Evolutionary conservation across 106 monocot genomes (phyloP), one percentile per base, ranked within the genome.

Genomic region (Agapanthus africanus): DNA sequence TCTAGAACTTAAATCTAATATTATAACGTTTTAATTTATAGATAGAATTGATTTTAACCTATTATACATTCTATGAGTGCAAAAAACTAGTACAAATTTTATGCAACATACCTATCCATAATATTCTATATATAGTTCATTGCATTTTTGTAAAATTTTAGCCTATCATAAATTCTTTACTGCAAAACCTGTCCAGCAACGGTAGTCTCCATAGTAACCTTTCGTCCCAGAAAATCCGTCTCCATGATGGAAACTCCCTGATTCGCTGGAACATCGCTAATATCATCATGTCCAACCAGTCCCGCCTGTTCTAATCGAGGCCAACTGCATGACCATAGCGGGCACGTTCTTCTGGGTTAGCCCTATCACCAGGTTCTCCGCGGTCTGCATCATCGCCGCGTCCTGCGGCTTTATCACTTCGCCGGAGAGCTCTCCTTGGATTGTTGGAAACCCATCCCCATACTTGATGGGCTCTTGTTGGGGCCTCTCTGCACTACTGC

Each of bases 371-470:
- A 64, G 15, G 57, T 47, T 78, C 80, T 90, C 86, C 0, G 83
- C 86, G 22, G 78, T 67, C 76, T 86, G 86, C 90, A 86, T 90
- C 78, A 86, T 71, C 33, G 86, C 66, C 7, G 90, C 86, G 63
- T 83, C 86, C 46, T 49, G 60, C 0, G 90, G 86, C 0, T 75
- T 72, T 31, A 90, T 70, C 33, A 80, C 44, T 54, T 90, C 68
- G 28, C 27, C n/a, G 13, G 86, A 80, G 8, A 90, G 80, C 39
- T 79, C 73, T 0, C 86, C 90, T 18, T n/a, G 31, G 41, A 90
- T 85, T 4, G 66, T 66, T 1, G 73, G 67, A 57, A 90, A 90
- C 2, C 86, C 81, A 72, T 90, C 86, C n/a, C 90, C 78, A 49
- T 86, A 90, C 22, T 78, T 75, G 59, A 90, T 64, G 62, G 74